phyloP scores from a whole-genome alignment of 352 stramenopile species.

The Saprolegnia parasitica region DNA sequence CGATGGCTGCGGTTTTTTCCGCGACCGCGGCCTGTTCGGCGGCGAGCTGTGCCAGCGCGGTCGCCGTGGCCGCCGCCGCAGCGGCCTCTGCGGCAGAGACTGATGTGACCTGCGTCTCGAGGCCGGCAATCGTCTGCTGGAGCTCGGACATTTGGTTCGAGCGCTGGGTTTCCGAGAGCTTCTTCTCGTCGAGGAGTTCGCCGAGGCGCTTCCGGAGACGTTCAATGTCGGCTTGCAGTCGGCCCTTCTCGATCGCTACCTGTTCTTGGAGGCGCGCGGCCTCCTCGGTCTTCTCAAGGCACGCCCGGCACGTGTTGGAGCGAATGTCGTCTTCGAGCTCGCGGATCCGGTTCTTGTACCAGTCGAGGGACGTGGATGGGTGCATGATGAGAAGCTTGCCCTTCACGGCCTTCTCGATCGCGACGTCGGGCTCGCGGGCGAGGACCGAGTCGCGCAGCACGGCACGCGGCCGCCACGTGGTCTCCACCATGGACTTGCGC shows the following conservation, averaged over 20 bases:
- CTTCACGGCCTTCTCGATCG: conserved; percentile 18
- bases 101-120: conserved; percentile 12
- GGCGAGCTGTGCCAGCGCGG: neutral
- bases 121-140: neutral
- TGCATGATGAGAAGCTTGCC: conserved; percentile 24
- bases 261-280: conserved; percentile 8
- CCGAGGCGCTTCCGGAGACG: conserved; percentile 19
- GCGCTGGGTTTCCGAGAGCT: conserved; percentile 12
- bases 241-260: neutral
- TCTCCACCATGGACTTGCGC: neutral
- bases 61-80: neutral
- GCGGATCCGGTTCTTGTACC: conserved; percentile 28
- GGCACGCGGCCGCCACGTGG: neutral
- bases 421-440: conserved; percentile 9
- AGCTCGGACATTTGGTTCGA: neutral
- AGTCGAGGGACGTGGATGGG: conserved; percentile 22
- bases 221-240: conserved; percentile 23
- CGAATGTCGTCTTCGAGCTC: conserved; percentile 22
- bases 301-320: neutral
- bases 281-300: conserved; percentile 5
- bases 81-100: conserved; percentile 8
- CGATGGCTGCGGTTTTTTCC: conserved; percentile 6
- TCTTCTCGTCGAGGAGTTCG: conserved; percentile 18
- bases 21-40: conserved; percentile 1
- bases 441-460: neutral